Base-by-base conservation (phyloP, 495 filamentous ascomycete genomes). In the Aspergillus ostianus region DNA sequence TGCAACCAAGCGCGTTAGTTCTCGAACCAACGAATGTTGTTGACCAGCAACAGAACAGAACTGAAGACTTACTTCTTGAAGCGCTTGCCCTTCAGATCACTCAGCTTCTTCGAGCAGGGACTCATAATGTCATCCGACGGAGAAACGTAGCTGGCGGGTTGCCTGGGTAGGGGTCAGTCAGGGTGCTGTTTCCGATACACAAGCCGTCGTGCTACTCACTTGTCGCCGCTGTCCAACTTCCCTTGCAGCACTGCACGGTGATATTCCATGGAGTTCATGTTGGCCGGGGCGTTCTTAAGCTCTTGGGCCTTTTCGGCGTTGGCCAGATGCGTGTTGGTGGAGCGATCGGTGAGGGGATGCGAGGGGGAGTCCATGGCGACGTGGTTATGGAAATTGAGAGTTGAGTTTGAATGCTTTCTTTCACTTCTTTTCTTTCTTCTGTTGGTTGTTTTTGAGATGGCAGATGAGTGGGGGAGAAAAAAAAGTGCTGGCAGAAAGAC, bases 51-150 rank as follows among this genome's bases (percentile, higher is more conserved):
- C 15, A 2, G 13, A 49, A 21, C 17, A 1, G 21, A 21, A 58
- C 41, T 6, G 18, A 32, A 23, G 20, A 72, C 74, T 36, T 75
- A 80, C 77, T 77, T 80, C 72, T 80, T 80, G 65, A 90, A 88
- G 44, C 88, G 87, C 80, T 93, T 93, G 70, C 84, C 88, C 78
- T 92, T 91, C 70, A 93, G 85, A 50, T 89, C 87, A 54, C 80
- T 88, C 66, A 97, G 75, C 76, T 97, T 97, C 75, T 90, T 87
- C n/a, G 90, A 92, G 73, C 91, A 93, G 17, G 93, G 93, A 60
- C 88, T 92, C 88, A 95, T 88, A 75, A 97, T 91, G 70, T 85
- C 88, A 68, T 97, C 93, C 12, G 90, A 94, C 0, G 93, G 93
- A n/a, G 90, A 94, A 69, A 96, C 78, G 76, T 95, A 97, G 58